These are phyloP conservation scores for Zymoseptoria pseudotritici DNA, from an alignment of 2,329 filamentous ascomycete species.

Conservation along the genomic window DNA sequence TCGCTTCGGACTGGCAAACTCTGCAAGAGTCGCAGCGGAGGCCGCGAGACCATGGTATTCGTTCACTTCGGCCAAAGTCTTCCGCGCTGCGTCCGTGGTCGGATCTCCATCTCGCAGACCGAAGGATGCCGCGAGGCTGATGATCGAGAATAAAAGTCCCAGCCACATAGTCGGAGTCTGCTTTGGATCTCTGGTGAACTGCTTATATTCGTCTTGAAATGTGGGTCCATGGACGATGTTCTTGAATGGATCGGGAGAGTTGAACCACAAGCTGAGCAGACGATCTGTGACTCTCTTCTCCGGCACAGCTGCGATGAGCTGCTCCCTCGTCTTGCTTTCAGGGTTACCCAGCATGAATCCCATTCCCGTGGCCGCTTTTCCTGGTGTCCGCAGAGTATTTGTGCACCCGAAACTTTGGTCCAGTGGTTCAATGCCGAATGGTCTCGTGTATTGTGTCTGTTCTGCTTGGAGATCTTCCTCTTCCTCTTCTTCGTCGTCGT, in stretches of 20 bases:
- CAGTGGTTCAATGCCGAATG: conserved; percentile 9
- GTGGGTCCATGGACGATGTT: conserved; percentile 55
- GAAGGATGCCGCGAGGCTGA: conserved; percentile 35
- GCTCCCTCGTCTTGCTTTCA: conserved; percentile 20
- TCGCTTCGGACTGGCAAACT: conserved; percentile 39
- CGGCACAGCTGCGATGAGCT: conserved; percentile 28
- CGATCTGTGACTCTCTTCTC: conserved; percentile 26
- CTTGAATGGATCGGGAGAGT: conserved; percentile 29
- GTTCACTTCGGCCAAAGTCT: conserved; percentile 18
- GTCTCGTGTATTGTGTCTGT: conserved; percentile 1
- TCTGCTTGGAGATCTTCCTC: conserved; percentile 9
- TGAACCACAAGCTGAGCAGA: conserved; percentile 29
- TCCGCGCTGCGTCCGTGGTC: conserved; percentile 10
- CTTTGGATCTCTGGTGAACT: conserved; percentile 38
- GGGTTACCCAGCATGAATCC: conserved; percentile 23
- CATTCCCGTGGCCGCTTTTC: conserved; percentile 4
- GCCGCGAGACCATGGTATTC: conserved; percentile 25
- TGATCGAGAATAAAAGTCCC: conserved; percentile 41
- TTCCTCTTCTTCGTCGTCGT: conserved; percentile 19
- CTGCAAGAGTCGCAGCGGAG: conserved; percentile 27
- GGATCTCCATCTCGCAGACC: conserved; percentile 22
- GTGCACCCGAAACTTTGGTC: neutral
- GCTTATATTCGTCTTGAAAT: conserved; percentile 37
- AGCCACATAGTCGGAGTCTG: conserved; percentile 39
- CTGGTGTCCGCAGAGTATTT: neutral